phyloP scores from a whole-genome alignment of 495 filamentous ascomycete species.

The Astrothelium macrocarpum region DNA sequence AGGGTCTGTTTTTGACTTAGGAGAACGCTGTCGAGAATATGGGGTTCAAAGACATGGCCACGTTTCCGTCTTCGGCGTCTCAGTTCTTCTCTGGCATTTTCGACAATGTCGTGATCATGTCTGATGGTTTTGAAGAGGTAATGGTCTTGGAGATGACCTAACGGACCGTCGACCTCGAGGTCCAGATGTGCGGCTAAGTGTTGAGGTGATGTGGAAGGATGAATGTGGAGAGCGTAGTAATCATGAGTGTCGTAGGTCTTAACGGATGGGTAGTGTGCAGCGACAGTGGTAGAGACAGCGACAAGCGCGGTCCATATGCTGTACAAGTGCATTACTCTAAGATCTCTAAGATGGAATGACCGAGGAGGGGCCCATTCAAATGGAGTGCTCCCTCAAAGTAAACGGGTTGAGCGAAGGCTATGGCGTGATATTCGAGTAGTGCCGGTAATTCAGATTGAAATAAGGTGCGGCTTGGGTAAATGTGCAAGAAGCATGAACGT shows the following conservation, averaged over 20 bases:
- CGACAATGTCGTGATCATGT: slow-evolving; percentile 52
- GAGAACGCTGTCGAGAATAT: slow-evolving; percentile 61
- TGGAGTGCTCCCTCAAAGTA: no score
- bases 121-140: slow-evolving; percentile 71
- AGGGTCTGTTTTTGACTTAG: slow-evolving; percentile 75
- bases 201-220: slow-evolving; percentile 51
- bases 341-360: neutral
- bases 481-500: no score
- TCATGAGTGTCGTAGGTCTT: slow-evolving; percentile 60
- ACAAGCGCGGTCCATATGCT: neutral
- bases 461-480: no score
- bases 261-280: neutral
- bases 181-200: slow-evolving; percentile 66
- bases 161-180: slow-evolving; percentile 68
- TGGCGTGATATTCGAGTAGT: no score
- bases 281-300: neutral
- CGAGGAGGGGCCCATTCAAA: neutral
- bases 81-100: slow-evolving; percentile 47
- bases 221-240: slow-evolving; percentile 84
- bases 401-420: no score
- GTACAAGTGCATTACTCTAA: neutral
- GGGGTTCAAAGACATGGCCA: slow-evolving; percentile 36
- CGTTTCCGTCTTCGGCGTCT: slow-evolving; percentile 52
- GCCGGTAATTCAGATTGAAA: no score
- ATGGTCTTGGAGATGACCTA: slow-evolving; percentile 73